phyloP scores from a whole-genome alignment of 495 filamentous ascomycete genomes.

The Penicillium fimorum region DNA sequence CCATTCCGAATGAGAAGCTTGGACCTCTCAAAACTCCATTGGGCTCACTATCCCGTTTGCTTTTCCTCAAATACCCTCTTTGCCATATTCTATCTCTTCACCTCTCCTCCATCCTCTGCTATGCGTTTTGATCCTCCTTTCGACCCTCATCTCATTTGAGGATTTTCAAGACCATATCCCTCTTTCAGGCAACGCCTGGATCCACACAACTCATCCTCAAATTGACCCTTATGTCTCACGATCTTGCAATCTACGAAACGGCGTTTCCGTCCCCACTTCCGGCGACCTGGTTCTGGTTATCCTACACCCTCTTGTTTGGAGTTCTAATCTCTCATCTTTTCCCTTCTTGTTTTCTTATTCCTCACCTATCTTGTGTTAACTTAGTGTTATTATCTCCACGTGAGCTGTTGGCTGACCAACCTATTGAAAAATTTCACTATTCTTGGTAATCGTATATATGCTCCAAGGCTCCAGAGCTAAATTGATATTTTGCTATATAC shows the following conservation, averaged over 20 bases:
- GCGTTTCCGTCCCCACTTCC: constrained; percentile 21
- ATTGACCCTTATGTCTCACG: constrained; percentile 34
- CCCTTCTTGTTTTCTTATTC: constrained; percentile 9
- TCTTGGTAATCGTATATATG: neutral
- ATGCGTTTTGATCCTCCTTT: constrained; percentile 6
- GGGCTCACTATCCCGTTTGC: neutral
- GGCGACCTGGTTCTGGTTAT: constrained; percentile 19
- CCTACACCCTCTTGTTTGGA: constrained; percentile 14
- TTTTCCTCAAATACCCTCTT: constrained; percentile 6
- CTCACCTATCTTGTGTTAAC: constrained; percentile 13
- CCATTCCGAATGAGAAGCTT: neutral
- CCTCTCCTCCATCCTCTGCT: neutral
- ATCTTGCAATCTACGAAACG: constrained; percentile 25
- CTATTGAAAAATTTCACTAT: neutral
- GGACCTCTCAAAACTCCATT: neutral
- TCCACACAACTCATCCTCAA: constrained; percentile 14
- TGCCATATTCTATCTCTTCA: neutral
- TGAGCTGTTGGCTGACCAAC: neutral
- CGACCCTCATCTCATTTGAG: neutral
- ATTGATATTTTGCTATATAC: neutral
- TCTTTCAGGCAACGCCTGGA: constrained; percentile 9
- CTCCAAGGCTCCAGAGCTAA: neutral
- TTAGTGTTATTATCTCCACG: constrained; percentile 6
- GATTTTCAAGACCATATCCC: constrained; percentile 12
- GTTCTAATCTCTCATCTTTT: constrained; percentile 12